These are phyloP conservation scores for Calonectria leucothoes DNA, from an alignment of 2,329 filamentous ascomycete genomes.

Conservation along the genomic window DNA sequence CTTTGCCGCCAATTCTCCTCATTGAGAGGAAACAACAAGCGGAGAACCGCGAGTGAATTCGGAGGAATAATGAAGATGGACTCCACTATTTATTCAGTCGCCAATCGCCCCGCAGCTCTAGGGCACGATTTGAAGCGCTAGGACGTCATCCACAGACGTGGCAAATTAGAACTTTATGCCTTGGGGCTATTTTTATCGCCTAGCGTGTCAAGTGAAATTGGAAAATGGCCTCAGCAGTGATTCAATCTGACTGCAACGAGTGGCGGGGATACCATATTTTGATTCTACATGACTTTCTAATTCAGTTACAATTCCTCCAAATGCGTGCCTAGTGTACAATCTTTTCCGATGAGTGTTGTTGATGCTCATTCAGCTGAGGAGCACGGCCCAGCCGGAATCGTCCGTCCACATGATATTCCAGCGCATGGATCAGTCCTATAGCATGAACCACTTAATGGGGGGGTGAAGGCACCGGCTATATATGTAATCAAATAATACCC, in stretches of 20 bases:
- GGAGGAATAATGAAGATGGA: background rate
- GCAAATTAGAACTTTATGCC: background rate
- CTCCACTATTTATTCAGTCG: background rate
- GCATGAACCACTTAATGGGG: background rate
- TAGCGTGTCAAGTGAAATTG: too few relatives aligned
- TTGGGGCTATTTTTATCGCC: background rate
- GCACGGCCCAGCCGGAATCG: background rate
- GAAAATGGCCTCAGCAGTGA: too few relatives aligned
- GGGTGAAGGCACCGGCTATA: background rate
- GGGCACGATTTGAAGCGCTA: background rate
- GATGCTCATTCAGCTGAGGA: background rate
- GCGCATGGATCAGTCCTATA: background rate
- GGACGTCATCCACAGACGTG: background rate
- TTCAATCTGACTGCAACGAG: background rate
- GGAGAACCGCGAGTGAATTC: background rate
- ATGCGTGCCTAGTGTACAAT: background rate
- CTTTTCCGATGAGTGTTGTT: background rate
- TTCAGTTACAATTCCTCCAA: background rate
- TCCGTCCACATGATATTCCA: background rate
- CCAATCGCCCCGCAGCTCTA: background rate
- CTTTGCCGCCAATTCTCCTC: too few relatives aligned
- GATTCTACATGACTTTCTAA: background rate
- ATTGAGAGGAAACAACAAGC: too few relatives aligned
- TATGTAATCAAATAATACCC: constrained; percentile 5
- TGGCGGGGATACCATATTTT: background rate